phyloP scores from a whole-genome alignment of 345 rosid species.

The Eucalyptus cladocalyx region DNA sequence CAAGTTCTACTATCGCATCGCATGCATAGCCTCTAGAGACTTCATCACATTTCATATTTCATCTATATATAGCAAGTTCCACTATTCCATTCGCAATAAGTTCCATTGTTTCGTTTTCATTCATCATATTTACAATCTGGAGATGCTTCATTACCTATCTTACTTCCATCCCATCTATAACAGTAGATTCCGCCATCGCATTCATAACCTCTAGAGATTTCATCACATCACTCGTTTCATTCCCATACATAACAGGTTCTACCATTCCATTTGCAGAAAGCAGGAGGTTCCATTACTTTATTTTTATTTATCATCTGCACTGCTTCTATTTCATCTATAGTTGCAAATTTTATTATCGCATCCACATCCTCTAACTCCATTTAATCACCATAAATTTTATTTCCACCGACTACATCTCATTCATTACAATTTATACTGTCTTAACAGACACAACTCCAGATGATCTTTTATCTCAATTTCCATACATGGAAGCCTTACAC shows the following conservation, averaged over 20 bases:
- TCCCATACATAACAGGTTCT: rapidly evolving
- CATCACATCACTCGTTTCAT: rapidly evolving
- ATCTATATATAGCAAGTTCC: too few species aligned
- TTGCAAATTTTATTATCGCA: too few species aligned
- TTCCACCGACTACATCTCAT: rapidly evolving
- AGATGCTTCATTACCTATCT: rapidly evolving
- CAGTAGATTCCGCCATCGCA: rapidly evolving
- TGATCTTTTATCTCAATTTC: too few species aligned
- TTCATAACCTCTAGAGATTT: rapidly evolving
- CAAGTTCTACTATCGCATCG: rapidly evolving
- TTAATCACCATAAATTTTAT: too few species aligned
- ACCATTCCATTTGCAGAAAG: rapidly evolving
- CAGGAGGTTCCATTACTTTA: rapidly evolving
- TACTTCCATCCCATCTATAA: too few species aligned
- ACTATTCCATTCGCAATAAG: rapidly evolving
- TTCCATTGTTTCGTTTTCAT: too few species aligned
- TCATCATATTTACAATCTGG: too few species aligned
- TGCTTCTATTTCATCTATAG: rapidly evolving
- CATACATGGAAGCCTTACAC: rapidly evolving
- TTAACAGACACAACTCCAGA: rapidly evolving
- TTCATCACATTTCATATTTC: too few species aligned
- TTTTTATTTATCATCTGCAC: too few species aligned
- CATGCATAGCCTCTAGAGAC: rapidly evolving
- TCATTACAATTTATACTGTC: rapidly evolving
- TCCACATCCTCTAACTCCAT: too few species aligned